phyloP scores from a whole-genome alignment of 106 monocot genomes.

The Dendrobium huoshanense region DNA sequence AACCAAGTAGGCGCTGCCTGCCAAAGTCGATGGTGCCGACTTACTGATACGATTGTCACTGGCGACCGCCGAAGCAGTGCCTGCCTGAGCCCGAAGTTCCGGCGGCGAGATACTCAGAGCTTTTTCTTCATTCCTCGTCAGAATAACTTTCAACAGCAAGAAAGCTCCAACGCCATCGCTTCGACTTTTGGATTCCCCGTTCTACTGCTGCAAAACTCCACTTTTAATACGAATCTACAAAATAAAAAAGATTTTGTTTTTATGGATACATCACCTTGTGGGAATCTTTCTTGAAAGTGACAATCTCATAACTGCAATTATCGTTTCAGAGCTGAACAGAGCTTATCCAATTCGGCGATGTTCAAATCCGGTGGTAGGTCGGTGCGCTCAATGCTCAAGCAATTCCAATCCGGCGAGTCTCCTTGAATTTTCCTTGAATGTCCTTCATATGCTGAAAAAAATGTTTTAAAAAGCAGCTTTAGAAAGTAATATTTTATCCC shows the following conservation, averaged over 20 bases:
- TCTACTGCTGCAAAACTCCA: constrained; percentile 8
- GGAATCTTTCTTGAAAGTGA: background rate
- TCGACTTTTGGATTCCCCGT: constrained; percentile 23
- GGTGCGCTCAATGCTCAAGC: too few species aligned
- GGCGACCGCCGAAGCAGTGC: background rate
- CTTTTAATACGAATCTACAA: background rate
- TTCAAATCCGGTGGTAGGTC: too few species aligned
- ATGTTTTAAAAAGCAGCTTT: too few species aligned
- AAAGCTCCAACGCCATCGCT: constrained; percentile 9
- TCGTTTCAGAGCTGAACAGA: constrained; percentile 84
- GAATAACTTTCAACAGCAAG: constrained; percentile 26
- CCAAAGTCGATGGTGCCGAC: background rate
- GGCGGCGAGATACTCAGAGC: constrained; percentile 6
- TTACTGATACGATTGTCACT: constrained; percentile 2
- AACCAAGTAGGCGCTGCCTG: background rate
- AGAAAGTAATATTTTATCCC: too few species aligned
- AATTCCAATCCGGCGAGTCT: too few species aligned
- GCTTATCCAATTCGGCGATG: constrained; percentile 58
- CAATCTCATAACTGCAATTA: constrained; percentile 17
- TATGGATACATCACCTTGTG: background rate
- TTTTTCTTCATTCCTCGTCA: constrained; percentile 27
- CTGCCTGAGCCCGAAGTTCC: constrained; percentile 22
- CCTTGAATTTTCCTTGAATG: too few species aligned
- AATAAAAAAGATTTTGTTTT: background rate
- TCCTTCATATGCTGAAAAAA: too few species aligned